Evolutionary conservation across 176 grass and related monocot species (phyloP).

Genomic region (Poa pratensis): DNA sequence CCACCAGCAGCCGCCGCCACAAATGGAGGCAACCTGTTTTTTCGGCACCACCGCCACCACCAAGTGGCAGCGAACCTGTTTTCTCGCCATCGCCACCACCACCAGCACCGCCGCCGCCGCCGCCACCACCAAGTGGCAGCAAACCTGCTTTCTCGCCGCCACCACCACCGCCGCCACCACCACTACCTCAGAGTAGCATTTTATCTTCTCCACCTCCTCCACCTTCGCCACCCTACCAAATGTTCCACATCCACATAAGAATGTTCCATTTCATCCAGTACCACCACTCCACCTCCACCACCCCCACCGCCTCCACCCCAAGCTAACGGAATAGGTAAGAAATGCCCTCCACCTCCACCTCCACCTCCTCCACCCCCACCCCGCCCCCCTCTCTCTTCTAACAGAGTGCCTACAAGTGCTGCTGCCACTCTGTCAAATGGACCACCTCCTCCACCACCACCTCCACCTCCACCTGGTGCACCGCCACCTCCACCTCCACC

Average conservation of each 20-base stretch:
- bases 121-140: slow-evolving; percentile 24
- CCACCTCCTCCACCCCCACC: slow-evolving; percentile 50
- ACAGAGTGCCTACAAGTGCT: slow-evolving; percentile 33
- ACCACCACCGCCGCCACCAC: not conserved
- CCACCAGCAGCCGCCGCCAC: slow-evolving; percentile 26
- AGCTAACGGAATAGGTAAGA: slow-evolving; percentile 22
- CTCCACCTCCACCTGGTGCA: slow-evolving; percentile 43
- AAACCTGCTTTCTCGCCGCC: not conserved
- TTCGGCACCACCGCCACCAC: not conserved
- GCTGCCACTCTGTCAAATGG: slow-evolving; percentile 36
- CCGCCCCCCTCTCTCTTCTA: slow-evolving; percentile 32
- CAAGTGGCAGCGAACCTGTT: slow-evolving; percentile 31
- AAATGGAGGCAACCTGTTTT: slow-evolving; percentile 22
- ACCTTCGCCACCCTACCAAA: slow-evolving; percentile 27
- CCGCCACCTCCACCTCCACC: slow-evolving; percentile 16
- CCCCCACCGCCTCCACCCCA: slow-evolving; percentile 41
- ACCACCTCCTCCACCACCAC: slow-evolving; percentile 49
- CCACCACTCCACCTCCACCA: slow-evolving; percentile 28
- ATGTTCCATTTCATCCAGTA: slow-evolving; percentile 21
- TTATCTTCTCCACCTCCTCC: slow-evolving; percentile 28
- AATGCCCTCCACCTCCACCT: slow-evolving; percentile 47
- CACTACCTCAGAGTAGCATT: slow-evolving; percentile 20
- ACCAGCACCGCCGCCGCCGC: not conserved
- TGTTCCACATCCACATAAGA: slow-evolving; percentile 42
- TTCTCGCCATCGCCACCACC: not conserved